Base-by-base conservation (phyloP, 2,329 filamentous ascomycete genomes). In the Ceratocystis huliohia region DNA sequence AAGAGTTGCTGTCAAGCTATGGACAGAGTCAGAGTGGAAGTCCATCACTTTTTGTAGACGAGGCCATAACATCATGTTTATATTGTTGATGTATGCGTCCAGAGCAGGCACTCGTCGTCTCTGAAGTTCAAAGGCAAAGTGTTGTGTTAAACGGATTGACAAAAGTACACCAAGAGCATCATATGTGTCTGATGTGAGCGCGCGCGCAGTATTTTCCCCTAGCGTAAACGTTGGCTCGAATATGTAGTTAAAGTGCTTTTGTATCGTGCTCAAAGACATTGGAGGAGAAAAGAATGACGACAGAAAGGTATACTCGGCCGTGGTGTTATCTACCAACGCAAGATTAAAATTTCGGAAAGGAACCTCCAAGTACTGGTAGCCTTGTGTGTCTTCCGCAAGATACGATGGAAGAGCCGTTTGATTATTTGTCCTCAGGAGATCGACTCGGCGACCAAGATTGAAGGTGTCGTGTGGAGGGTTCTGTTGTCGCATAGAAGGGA, bases 321-420 rank as follows among this genome's bases (percentile, higher is more conserved):
- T 92, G 0, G 91, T 88, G 71, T 99, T 99, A 76, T 99, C 94
- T 69, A 96, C 82, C 22, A 99, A 80, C 0, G 94, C 93, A 59
- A 96, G 82, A 73, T 97, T 97, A 79, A 96, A 96, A 73, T 96
- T 92, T 50, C 91, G 86, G 75, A 99, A 99, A 0, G 91, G 88
- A 0, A 88, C 82, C 77, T 99, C 94, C 5, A 96, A 82, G 71
- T 96, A 94, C 73, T 97, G 92, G 1, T 85, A 85, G 0, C 84
- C 79, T 70, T 91, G 88, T 73, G 96, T 91, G 74, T 97, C 93
- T 75, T 97, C 94, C 0, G 91, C 92, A 6, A 96, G 78, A 73
- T 96, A 92, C 0, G 93, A 93, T 1, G 93, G 87, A 44, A 97
- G 78, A 0, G 94, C 92, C 50, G 84, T 81, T 68, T 88, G 86